Evolutionary conservation across 768 basidiomycete species (phyloP), one percentile per base, ranked within the genome.

Genomic region (Tylopilus felleus): DNA sequence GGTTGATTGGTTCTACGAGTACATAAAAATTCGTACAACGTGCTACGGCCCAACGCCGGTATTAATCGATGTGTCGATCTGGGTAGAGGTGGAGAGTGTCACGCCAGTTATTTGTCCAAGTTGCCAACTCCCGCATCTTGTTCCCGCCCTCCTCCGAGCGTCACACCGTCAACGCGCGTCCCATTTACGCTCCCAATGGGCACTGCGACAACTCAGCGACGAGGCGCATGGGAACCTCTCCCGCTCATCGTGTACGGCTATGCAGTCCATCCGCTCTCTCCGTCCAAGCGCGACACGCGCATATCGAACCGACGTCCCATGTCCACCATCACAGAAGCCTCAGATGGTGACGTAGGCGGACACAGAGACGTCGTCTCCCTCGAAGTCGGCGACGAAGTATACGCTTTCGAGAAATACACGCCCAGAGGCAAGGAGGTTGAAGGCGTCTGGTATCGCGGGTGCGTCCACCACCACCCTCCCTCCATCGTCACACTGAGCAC

Each of bases 351-450:
- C 39, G 77, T 83, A 35, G 75, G 79, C 38, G 77, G 82, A 0
- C 79, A 86, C 73, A 78, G 83, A 50, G 89, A 91, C 57, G 85
- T 91, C 22, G 91, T 93, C 31, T 80, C 86, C 7, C 80, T 98
- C 52, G 94, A 97, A 61, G 88, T 98, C 27, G 96, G 96, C 44
- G 95, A 97, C 70, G 95, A 98, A 67, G 85, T 98, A 31, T 98
- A 98, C 72, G 93, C 94, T 17, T 98, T 98, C 65, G 96, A 98
- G 74, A 86, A 86, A 66, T 95, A 93, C 69, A 85, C 79, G 0
- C 86, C 88, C 12, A 76, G 76, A 47, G 79, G 75, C 53, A 89
- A 86, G 65, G 89, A 90, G 49, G 82, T 81, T 13, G 88, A 90
- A 51, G 86, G 86, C 19, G 71, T 84, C 16, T 98, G 96, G 96